Conservation (phyloP, 352 stramenopile genomes). For the Thalassiosira hispida region DNA sequence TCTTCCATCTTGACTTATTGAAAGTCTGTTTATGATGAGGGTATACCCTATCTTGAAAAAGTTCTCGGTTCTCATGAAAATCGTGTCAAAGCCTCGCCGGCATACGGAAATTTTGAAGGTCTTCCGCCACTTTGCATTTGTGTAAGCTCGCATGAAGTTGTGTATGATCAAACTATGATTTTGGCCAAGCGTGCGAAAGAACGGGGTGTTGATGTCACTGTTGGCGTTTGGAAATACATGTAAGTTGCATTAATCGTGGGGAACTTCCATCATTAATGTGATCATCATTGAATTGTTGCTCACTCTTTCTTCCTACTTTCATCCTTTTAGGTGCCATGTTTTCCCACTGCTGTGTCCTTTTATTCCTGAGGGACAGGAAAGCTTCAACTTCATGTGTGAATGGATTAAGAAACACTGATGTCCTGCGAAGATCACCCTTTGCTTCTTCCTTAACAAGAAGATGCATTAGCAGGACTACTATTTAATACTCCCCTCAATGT, state of each 20-base stretch:
- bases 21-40: slow-evolving; percentile 63
- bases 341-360: slow-evolving; percentile 73
- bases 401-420: slow-evolving; percentile 67
- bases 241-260: slow-evolving; percentile 32
- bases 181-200: slow-evolving; percentile 59
- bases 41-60: slow-evolving; percentile 70
- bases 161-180: slow-evolving; percentile 74
- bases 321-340: slow-evolving; percentile 60
- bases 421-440: too few species aligned
- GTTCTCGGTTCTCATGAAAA: slow-evolving; percentile 58
- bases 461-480: too few species aligned
- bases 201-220: slow-evolving; percentile 58
- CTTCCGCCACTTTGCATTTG: slow-evolving; percentile 77
- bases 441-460: too few species aligned
- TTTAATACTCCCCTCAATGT: too few species aligned
- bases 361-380: slow-evolving; percentile 66
- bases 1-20: background rate
- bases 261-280: background rate
- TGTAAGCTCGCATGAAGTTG: slow-evolving; percentile 75
- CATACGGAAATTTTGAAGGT: slow-evolving; percentile 62
- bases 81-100: slow-evolving; percentile 61
- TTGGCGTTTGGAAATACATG: slow-evolving; percentile 79
- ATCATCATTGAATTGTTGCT: background rate
- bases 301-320: slow-evolving; percentile 5
- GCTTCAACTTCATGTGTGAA: slow-evolving; percentile 69